Percentiles rank a stretch among this genome's conserved stretches.
These are phyloP conservation scores for Agaricus subrufescens DNA, from an alignment of 768 basidiomycete species.

Conservation along the genomic window DNA sequence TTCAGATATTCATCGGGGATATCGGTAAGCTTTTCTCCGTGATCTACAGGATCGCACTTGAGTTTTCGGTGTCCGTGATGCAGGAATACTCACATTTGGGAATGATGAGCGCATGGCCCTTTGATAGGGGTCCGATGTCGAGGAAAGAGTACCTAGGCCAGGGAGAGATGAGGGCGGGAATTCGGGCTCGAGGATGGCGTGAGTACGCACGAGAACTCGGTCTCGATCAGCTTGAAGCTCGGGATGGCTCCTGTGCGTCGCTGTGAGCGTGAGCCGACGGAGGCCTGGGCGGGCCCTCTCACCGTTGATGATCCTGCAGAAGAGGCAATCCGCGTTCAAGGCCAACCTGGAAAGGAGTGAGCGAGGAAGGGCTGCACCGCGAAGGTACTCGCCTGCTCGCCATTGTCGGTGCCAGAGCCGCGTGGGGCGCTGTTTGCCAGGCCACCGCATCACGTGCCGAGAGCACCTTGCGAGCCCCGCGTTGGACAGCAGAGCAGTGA, in stretches of 20 bases:
- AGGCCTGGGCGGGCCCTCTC: background rate
- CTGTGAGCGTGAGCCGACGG: background rate
- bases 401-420: too few relatives aligned
- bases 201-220: constrained; percentile 57
- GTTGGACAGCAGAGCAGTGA: too few relatives aligned
- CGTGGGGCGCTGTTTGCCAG: too few relatives aligned
- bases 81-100: constrained; percentile 69
- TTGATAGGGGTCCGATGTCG: constrained; percentile 87
- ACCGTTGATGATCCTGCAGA: constrained; percentile 96
- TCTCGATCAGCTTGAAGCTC: constrained; percentile 80
- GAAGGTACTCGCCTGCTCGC: too few relatives aligned
- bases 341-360: too few relatives aligned
- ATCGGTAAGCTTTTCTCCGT: constrained; percentile 81
- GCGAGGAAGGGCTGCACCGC: too few relatives aligned
- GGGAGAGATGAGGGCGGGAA: background rate
- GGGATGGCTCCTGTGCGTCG: constrained; percentile 74
- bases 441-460: too few relatives aligned
- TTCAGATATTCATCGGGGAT: constrained; percentile 80
- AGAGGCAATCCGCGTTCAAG: constrained; percentile 50
- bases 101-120: constrained; percentile 87
- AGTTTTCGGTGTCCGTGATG: background rate
- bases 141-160: constrained; percentile 74
- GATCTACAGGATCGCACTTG: constrained; percentile 44
- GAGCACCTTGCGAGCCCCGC: too few relatives aligned
- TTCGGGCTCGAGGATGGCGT: background rate